A percentile compares a stretch with the other conserved stretches of the same genome.
Evolutionary conservation across 1,139 yeast species (phyloP).

Genomic region (Yamadazyma pseudoaaseri): DNA sequence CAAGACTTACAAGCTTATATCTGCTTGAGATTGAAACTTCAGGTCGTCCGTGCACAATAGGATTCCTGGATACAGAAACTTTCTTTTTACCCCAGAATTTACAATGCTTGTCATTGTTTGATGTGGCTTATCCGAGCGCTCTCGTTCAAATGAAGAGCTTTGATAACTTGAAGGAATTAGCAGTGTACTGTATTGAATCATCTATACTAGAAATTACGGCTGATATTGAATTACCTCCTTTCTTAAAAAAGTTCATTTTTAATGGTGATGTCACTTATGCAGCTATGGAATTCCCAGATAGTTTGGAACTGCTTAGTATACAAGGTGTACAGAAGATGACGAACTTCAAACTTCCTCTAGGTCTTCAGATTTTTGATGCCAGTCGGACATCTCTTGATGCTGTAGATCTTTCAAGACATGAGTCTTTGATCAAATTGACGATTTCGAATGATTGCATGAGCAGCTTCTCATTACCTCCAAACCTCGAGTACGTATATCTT

Average conservation of each 20-base stretch:
- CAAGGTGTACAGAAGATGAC: too few species aligned
- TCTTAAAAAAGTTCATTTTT: background rate
- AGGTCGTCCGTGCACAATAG: background rate
- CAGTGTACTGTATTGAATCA: background rate
- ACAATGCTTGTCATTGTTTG: background rate
- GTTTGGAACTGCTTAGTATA: background rate
- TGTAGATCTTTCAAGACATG: too few species aligned
- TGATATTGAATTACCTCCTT: background rate
- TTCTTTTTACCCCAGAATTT: background rate
- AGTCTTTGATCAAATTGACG: too few species aligned
- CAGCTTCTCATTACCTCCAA: too few species aligned
- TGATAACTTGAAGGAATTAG: background rate
- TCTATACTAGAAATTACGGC: background rate
- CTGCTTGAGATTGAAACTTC: background rate
- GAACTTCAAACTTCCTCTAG: background rate
- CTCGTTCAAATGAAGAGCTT: background rate
- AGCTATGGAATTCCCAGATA: background rate
- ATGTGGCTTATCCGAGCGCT: background rate
- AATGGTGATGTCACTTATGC: background rate
- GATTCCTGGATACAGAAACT: background rate
- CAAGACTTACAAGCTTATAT: background rate
- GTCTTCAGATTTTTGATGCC: background rate
- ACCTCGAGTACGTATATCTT: too few species aligned
- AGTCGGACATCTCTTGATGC: too few species aligned
- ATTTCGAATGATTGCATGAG: too few species aligned